Evolutionary conservation across 257 asterid species (phyloP).

Genomic region (Solanum tarapatanum): DNA sequence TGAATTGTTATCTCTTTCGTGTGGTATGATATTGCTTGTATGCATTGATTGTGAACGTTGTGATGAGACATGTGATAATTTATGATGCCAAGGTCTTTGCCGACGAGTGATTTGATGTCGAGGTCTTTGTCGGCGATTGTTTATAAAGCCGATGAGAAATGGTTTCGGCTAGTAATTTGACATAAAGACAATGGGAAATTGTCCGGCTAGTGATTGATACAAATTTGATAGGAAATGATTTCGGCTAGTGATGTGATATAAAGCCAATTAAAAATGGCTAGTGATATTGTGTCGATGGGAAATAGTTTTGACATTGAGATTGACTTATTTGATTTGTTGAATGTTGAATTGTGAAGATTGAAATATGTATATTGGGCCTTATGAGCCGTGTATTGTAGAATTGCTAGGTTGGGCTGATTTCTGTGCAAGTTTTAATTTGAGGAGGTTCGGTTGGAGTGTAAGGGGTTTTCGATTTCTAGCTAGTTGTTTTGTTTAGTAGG

Average conservation of each 20-base stretch:
- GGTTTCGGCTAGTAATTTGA: neutral
- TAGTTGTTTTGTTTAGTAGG: neutral
- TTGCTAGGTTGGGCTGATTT: neutral
- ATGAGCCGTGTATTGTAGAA: neutral
- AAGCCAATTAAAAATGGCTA: neutral
- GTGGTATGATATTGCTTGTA: neutral
- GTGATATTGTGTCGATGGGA: neutral
- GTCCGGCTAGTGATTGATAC: neutral
- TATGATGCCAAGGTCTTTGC: neutral
- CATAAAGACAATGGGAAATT: neutral
- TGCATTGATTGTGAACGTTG: neutral
- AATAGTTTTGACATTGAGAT: neutral
- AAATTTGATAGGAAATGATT: neutral
- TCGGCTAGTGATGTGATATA: neutral
- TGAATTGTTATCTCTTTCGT: no score
- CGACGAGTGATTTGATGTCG: neutral
- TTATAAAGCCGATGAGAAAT: neutral
- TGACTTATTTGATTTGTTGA: neutral
- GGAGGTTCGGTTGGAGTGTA: neutral
- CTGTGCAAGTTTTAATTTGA: no score
- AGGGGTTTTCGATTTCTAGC: neutral
- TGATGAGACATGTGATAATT: neutral
- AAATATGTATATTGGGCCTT: neutral
- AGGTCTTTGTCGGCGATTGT: neutral
- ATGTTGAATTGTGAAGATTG: neutral